Evolutionary conservation across 805 yeast genomes (phyloP).

Genomic region (Zygosaccharomyces rouxii): DNA sequence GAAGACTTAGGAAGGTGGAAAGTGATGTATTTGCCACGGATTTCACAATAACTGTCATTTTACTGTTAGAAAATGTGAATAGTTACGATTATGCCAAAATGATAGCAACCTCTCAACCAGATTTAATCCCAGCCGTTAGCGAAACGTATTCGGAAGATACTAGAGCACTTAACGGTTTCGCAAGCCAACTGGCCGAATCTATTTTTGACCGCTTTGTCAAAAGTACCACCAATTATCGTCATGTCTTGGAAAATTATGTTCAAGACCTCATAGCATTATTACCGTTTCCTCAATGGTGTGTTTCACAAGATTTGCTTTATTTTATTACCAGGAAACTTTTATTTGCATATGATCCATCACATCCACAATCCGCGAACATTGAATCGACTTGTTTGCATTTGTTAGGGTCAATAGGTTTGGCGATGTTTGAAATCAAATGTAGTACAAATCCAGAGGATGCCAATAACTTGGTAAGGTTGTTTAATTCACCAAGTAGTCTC

Average conservation of each 20-base stretch:
- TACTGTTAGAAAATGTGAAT: slow-evolving; percentile 26
- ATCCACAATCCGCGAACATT: slow-evolving; percentile 37
- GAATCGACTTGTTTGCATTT: slow-evolving; percentile 56
- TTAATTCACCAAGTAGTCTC: slow-evolving; percentile 24
- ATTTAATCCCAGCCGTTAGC: neutral
- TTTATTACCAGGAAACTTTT: slow-evolving; percentile 45
- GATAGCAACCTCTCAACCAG: neutral
- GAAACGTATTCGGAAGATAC: slow-evolving; percentile 3
- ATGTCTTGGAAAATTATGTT: slow-evolving; percentile 47
- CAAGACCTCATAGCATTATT: slow-evolving; percentile 53
- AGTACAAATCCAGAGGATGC: slow-evolving; percentile 16
- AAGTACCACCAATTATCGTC: slow-evolving; percentile 33
- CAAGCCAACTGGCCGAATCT: slow-evolving; percentile 27
- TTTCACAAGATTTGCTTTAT: slow-evolving; percentile 47
- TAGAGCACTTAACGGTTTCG: slow-evolving; percentile 7
- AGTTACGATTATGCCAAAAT: slow-evolving; percentile 10
- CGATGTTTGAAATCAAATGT: slow-evolving; percentile 36
- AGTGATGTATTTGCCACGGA: slow-evolving; percentile 21
- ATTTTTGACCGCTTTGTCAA: slow-evolving; percentile 22
- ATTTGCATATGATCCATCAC: slow-evolving; percentile 35
- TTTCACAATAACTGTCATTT: slow-evolving; percentile 28
- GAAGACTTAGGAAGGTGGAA: slow-evolving; percentile 21
- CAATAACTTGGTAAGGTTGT: slow-evolving; percentile 22
- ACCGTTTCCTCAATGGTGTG: slow-evolving; percentile 57
- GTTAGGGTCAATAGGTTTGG: slow-evolving; percentile 57